Base-by-base conservation (phyloP, 1,139 yeast genomes). In the Zygosaccharomyces pseudobailii region DNA sequence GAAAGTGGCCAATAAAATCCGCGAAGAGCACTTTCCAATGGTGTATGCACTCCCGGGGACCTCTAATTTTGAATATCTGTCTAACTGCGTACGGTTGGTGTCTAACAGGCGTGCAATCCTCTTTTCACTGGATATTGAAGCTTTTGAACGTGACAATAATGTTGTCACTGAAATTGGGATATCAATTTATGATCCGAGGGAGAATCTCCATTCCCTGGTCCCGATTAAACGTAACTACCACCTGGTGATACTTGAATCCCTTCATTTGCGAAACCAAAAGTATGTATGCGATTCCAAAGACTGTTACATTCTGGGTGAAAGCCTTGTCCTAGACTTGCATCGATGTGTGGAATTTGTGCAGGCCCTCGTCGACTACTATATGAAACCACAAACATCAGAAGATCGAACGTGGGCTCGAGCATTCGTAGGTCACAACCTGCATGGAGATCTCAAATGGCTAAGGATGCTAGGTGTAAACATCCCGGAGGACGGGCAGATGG, bases 381-480 rank as follows among this genome's bases (percentile, higher is more conserved):
- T 77, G 47, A 49, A 47, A 7, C 55, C 61, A 4, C 45, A 42
- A 8, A 52, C 57, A 10, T 41, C 55, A 1, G 59, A 47, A 27
- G 62, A 58, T 36, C 45, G 43, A 10, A 51, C 57, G 1, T 61
- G 63, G 61, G 48, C 59, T 20, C 52, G 67, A 54, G 70, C 75
- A 2, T 67, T 84, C 33, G 87, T 86, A 9, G 95, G 94, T 1
- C 95, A 87, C 62, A 79, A 76, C 47, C 70, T 84, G n/a, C 56
- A 62, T 13, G 86, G 84, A 5, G 95, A 86, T 60, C 48, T 85
- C 28, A 65, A 64, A 22, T 78, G 84, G 78, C 68, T 86, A 28
- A 55, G 58, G 23, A 57, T 65, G 10, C 51, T 79, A 41, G 83
- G 83, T 1, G 70, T 83, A 9, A 48, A 57, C 0, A 61, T 82